phyloP scores from a whole-genome alignment of 495 filamentous ascomycete genomes.

The Cercophora scortea region DNA sequence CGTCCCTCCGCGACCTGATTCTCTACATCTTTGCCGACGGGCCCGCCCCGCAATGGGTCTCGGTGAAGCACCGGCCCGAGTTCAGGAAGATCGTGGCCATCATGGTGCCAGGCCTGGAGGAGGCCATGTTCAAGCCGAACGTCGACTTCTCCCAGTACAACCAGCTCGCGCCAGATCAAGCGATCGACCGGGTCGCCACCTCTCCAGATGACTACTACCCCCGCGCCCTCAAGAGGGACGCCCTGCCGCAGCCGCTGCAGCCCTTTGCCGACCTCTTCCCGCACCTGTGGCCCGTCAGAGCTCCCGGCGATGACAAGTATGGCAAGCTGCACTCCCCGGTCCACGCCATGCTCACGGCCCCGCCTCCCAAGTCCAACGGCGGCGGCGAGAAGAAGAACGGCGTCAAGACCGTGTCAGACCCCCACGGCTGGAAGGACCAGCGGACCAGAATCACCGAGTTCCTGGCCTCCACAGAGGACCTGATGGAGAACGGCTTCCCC shows the following conservation, averaged over 20 bases:
- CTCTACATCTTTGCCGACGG: slow-evolving; percentile 91
- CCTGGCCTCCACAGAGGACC: slow-evolving; percentile 58
- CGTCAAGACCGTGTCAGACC: slow-evolving; percentile 46
- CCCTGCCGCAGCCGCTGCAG: slow-evolving; percentile 55
- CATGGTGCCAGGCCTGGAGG: slow-evolving; percentile 87
- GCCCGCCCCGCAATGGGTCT: slow-evolving; percentile 75
- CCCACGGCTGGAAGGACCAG: slow-evolving; percentile 54
- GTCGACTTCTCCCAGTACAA: slow-evolving; percentile 44
- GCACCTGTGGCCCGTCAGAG: slow-evolving; percentile 80
- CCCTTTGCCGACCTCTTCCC: slow-evolving; percentile 76
- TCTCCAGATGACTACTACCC: slow-evolving; percentile 69
- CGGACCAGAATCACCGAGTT: slow-evolving; percentile 74
- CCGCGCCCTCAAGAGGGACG: slow-evolving; percentile 48
- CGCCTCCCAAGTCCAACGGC: slow-evolving; percentile 56
- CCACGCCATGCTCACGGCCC: slow-evolving; percentile 61
- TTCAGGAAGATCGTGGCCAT: slow-evolving; percentile 83
- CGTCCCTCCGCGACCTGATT: slow-evolving; percentile 70
- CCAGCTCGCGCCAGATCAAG: slow-evolving; percentile 21
- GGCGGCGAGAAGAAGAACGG: slow-evolving; percentile 47
- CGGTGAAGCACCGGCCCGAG: slow-evolving; percentile 63
- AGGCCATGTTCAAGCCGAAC: slow-evolving; percentile 75
- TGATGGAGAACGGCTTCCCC: slow-evolving; percentile 74
- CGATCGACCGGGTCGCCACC: slow-evolving; percentile 24
- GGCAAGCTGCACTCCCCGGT: slow-evolving; percentile 77
- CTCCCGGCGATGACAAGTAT: slow-evolving; percentile 75